Evolutionary conservation across 495 filamentous ascomycete genomes (phyloP), one percentile per base, ranked within the genome.

Genomic region (Penicillium paxilli): DNA sequence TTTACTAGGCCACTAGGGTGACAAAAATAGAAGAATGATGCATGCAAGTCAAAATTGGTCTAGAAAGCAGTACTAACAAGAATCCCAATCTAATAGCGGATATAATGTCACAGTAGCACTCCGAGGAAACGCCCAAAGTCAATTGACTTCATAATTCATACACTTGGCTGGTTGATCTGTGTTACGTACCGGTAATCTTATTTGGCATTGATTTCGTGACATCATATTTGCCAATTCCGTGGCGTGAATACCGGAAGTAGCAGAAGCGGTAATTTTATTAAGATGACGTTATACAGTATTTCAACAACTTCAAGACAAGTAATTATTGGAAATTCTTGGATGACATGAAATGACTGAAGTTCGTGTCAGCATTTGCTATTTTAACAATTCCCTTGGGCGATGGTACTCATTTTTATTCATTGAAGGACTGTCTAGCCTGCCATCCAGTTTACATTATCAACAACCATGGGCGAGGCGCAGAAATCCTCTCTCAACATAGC

Each of bases 401-500:
- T 35, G 8, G n/a, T 35, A 35, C 12, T 3, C 32, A 35, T 12
- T 12, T 35, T 28, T 16, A 10, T 35, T 16, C 6, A 35, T 35
- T 5, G 14, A 35, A 16, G 14, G 12, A 1, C 32, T 35, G 14
- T 35, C 32, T 35, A 4, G 5, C 12, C 32, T 35, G 32, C 32
- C 40, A 44, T 44, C 19, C 22, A 21, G 5, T 14, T 44, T 21
- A 24, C 19, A 21, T 24, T 24, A n/a, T 44, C 17, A 44, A 44
- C 40, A 9, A 44, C 4, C 40, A 44, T 30, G 41, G 32, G 14
- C 16, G 26, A 49, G 8, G 46, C 28, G 9, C 23, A 35, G n/a
- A 35, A 5, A 1, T 11, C 26, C 21, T 16, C n/a, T 23, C 46
- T 49, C 28, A 49, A 35, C n/a, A 59, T 59, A 51, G 57, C 57